phyloP scores from a whole-genome alignment of 805 yeast genomes.

The Ogataea trehaloabstinens region DNA sequence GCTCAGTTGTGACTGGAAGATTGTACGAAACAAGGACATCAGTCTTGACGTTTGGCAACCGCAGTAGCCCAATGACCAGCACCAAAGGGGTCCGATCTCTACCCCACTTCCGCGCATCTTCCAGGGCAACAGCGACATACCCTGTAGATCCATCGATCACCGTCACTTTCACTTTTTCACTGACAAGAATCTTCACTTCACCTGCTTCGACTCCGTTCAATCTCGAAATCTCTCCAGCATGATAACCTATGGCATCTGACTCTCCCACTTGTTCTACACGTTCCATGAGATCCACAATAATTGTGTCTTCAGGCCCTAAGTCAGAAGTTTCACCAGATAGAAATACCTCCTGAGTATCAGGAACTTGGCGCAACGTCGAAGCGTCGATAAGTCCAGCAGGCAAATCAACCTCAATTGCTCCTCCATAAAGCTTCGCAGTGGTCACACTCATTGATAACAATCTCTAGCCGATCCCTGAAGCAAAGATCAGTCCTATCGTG shows the following conservation, averaged over 20 bases:
- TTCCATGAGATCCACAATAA: constrained; percentile 67
- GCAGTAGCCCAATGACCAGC: constrained; percentile 54
- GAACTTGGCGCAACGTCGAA: constrained; percentile 74
- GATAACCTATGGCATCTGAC: constrained; percentile 45
- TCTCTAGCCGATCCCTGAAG: no score
- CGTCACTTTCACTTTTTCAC: constrained; percentile 5
- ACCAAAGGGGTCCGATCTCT: constrained; percentile 36
- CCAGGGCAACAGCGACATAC: constrained; percentile 36
- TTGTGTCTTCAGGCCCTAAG: constrained; percentile 46
- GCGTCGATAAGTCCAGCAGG: constrained; percentile 74
- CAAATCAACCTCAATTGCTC: constrained; percentile 62
- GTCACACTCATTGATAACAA: not conserved
- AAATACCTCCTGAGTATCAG: constrained; percentile 93
- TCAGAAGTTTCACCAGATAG: constrained; percentile 34
- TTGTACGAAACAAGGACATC: constrained; percentile 64
- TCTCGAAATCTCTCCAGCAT: constrained; percentile 53
- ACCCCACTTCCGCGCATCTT: constrained; percentile 55
- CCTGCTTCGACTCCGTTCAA: constrained; percentile 34
- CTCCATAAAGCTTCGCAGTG: constrained; percentile 61
- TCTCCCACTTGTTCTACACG: constrained; percentile 37
- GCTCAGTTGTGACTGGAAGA: constrained; percentile 44
- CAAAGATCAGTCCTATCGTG: no score
- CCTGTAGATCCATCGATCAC: constrained; percentile 23
- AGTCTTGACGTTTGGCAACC: constrained; percentile 50
- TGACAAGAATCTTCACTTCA: constrained; percentile 8